Conservation (phyloP, 768 basidiomycete species). For the Lenzites betulinus region DNA sequence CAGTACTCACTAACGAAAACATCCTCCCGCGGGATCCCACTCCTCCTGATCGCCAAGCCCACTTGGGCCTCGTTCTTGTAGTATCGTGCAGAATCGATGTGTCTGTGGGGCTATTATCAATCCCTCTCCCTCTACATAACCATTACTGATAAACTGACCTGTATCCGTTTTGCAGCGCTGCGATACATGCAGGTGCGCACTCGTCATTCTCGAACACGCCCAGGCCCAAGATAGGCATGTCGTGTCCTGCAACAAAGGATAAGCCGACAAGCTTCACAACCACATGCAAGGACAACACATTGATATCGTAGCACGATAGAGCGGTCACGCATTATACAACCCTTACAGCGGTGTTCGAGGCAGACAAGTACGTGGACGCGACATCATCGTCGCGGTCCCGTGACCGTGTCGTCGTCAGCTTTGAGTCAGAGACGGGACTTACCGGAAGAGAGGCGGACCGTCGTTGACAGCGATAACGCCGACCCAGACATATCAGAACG, state of each 20-base stretch:
- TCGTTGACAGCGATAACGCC: constrained; percentile 33
- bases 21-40: constrained; percentile 55
- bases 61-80: constrained; percentile 69
- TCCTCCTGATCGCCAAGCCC: constrained; percentile 58
- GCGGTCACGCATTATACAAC: too few relatives aligned
- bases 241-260: constrained; percentile 42
- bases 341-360: too few relatives aligned
- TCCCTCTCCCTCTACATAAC: not conserved
- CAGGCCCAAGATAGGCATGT: constrained; percentile 71
- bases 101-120: constrained; percentile 42
- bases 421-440: constrained; percentile 8
- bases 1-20: constrained; percentile 66
- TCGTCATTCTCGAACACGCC: constrained; percentile 70
- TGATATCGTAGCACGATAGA: too few relatives aligned
- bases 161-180: constrained; percentile 65
- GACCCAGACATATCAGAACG: not conserved
- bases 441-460: constrained; percentile 40
- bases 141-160: constrained; percentile 34
- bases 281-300: not conserved
- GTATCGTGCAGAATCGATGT: constrained; percentile 71
- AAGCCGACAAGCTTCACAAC: not conserved
- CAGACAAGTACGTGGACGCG: not conserved
- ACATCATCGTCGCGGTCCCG: constrained; percentile 43
- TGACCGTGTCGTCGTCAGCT: not conserved
- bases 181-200: constrained; percentile 52